These are phyloP conservation scores for Tubosaeta sp. DNA, from an alignment of 768 basidiomycete species.

Conservation along the genomic window DNA sequence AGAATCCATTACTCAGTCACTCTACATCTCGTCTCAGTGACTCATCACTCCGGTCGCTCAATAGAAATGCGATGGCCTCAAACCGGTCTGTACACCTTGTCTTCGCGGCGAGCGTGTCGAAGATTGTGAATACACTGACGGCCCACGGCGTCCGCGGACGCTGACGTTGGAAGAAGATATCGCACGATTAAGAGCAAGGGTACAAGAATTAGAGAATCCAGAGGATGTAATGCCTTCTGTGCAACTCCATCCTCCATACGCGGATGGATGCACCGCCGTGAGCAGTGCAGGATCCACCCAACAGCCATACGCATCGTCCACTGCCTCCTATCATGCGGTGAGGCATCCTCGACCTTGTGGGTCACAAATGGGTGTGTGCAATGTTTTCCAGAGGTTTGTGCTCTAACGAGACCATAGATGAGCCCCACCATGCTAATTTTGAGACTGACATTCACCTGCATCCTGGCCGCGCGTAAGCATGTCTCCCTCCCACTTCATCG, in stretches of 20 bases:
- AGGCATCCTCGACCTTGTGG: neutral
- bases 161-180: conserved; percentile 59
- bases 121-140: conserved; percentile 71
- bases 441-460: neutral
- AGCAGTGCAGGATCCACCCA: neutral
- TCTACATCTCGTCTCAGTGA: too few species aligned
- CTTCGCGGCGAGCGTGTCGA: conserved; percentile 53
- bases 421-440: neutral
- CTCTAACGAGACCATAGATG: neutral
- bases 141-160: conserved; percentile 54
- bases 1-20: neutral
- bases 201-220: conserved; percentile 56
- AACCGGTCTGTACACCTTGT: conserved; percentile 66
- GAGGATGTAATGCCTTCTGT: conserved; percentile 44
- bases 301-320: neutral
- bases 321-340: neutral
- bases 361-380: conserved; percentile 2
- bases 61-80: conserved; percentile 64
- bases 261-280: neutral
- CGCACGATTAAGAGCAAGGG: conserved; percentile 49
- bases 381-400: neutral
- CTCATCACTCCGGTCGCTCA: neutral
- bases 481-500: neutral
- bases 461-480: conserved; percentile 11
- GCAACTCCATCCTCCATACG: conserved; percentile 50